Evolutionary conservation across 176 grass and related monocot species (phyloP).

Genomic region (Hordeum vulgare): DNA sequence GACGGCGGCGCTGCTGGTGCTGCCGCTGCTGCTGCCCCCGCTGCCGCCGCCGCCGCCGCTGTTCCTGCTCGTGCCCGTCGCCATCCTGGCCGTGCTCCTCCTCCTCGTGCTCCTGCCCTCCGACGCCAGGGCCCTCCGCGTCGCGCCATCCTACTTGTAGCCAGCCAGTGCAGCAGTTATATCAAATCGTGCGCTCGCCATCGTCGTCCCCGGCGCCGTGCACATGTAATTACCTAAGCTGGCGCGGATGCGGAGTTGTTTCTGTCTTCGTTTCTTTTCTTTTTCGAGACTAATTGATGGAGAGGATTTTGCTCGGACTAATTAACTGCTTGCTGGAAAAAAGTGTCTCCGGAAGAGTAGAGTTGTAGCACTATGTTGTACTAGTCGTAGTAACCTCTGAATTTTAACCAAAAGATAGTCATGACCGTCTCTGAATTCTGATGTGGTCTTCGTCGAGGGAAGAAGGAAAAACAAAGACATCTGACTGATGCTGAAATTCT

Average conservation of each 20-base stretch:
- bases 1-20: constrained; percentile 36
- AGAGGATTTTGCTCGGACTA: not conserved
- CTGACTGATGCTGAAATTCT: not conserved
- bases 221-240: constrained; percentile 17
- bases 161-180: not conserved
- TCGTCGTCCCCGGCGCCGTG: not conserved
- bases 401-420: not conserved
- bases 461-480: not conserved
- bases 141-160: constrained; percentile 13
- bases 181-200: not conserved
- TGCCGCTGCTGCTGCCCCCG: constrained; percentile 29
- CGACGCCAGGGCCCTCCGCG: constrained; percentile 6
- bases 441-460: not conserved
- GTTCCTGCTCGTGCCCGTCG: constrained; percentile 33
- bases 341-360: not conserved
- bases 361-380: not conserved
- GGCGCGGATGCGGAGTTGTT: not conserved
- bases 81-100: constrained; percentile 37
- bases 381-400: no score
- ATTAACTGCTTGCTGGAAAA: not conserved
- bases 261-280: not conserved
- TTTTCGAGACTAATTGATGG: not conserved
- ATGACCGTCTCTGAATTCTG: not conserved
- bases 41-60: constrained; percentile 36
- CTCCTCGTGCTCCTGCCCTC: constrained; percentile 27